phyloP scores from a whole-genome alignment of 768 basidiomycete genomes.

The Leccinum subgranulosum region DNA sequence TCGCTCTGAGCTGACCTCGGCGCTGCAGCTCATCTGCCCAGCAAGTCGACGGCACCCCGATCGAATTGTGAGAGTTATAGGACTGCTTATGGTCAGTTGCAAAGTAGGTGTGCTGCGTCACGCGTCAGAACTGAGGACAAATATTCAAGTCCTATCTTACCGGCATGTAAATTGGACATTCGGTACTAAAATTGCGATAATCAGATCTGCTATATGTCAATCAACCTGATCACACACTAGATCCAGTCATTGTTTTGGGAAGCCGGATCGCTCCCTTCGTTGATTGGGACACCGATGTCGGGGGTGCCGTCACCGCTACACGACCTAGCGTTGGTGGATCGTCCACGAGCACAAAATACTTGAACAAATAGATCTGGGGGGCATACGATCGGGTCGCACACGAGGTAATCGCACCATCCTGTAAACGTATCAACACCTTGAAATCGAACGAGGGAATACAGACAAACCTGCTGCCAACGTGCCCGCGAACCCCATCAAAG shows the following conservation, averaged over 20 bases:
- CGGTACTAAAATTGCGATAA: constrained; percentile 29
- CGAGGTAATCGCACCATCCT: constrained; percentile 50
- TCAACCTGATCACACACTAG: constrained; percentile 35
- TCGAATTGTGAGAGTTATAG: constrained; percentile 22
- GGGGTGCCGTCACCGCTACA: constrained; percentile 2
- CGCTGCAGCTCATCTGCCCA: constrained; percentile 41
- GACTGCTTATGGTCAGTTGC: constrained; percentile 50
- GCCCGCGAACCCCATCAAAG: constrained; percentile 51
- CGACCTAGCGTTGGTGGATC: background rate
- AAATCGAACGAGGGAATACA: background rate
- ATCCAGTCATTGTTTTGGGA: constrained; percentile 36
- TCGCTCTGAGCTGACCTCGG: constrained; percentile 35
- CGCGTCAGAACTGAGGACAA: background rate
- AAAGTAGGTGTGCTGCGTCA: constrained; percentile 43
- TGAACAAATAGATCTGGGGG: constrained; percentile 38
- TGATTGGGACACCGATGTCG: constrained; percentile 32
- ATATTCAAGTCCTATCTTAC: constrained; percentile 23
- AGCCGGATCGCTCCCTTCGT: constrained; percentile 42
- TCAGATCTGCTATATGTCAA: constrained; percentile 1
- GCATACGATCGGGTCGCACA: constrained; percentile 43
- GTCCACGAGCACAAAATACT: constrained; percentile 27
- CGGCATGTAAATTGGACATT: constrained; percentile 47
- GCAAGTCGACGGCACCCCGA: constrained; percentile 15
- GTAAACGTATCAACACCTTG: background rate
- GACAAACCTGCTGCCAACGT: constrained; percentile 38